Evolutionary conservation across 192 early-diverging fungal genomes (phyloP).

Genomic region (Diversispora epigaea): DNA sequence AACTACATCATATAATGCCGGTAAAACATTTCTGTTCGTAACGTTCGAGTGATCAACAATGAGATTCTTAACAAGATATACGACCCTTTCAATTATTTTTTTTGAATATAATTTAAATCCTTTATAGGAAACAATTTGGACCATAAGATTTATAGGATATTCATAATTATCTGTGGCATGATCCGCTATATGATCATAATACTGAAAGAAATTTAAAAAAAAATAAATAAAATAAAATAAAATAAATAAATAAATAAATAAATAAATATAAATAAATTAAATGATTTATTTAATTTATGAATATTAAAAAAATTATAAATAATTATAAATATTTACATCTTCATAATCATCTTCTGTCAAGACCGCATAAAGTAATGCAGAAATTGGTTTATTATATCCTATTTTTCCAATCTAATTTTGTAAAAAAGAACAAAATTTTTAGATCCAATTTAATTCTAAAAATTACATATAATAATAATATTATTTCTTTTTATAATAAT

Average conservation of each 20-base stretch:
- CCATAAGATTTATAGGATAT: not conserved
- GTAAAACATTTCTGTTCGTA: not conserved
- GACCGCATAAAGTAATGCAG: not conserved
- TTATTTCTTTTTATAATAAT: no score
- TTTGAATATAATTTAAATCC: not conserved
- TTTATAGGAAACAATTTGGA: not conserved
- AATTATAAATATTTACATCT: not conserved
- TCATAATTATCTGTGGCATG: conserved; percentile 1
- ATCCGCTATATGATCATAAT: conserved; percentile 3
- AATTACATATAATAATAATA: no score
- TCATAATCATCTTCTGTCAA: not conserved
- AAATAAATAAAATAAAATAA: no score
- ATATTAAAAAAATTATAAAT: not conserved
- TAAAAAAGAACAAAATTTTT: no score
- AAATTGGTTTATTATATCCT: not conserved
- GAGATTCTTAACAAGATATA: not conserved
- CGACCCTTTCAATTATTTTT: not conserved
- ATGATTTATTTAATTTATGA: not conserved
- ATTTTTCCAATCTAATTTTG: no score
- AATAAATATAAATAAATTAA: no score
- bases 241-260: no score
- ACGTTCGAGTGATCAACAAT: not conserved
- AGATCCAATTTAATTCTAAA: no score
- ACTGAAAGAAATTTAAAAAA: conserved; percentile 2
- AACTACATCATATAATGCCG: not conserved